Percentiles rank a stretch among this genome's conserved stretches.
Conservation (phyloP, 108 stramenopile species). For the Chaetoceros tenuissimus region DNA sequence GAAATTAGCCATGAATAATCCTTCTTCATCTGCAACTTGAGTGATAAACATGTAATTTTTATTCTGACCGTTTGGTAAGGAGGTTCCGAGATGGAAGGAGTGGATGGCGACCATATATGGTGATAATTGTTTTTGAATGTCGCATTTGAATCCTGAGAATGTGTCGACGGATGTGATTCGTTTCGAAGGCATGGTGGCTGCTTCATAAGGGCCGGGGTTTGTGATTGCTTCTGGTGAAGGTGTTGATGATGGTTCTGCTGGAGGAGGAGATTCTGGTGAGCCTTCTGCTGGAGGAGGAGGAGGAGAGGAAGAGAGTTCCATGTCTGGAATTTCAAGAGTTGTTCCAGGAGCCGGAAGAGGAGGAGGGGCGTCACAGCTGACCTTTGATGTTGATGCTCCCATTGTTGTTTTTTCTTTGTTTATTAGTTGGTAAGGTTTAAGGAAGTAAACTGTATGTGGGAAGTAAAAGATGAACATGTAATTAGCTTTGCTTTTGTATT, state of each 20-base stretch:
- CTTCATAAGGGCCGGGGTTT: conserved; percentile 77
- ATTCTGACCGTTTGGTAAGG: conserved; percentile 68
- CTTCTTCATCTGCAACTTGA: conserved; percentile 72
- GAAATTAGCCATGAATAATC: conserved; percentile 47
- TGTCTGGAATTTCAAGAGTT: conserved; percentile 23
- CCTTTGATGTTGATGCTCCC: conserved; percentile 8
- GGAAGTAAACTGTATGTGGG: background rate
- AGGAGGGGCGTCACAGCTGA: background rate
- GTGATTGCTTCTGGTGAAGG: conserved; percentile 21
- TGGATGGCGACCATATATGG: conserved; percentile 79
- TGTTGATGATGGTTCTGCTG: conserved; percentile 33
- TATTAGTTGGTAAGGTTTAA: background rate
- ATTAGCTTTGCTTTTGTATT: too few relatives aligned
- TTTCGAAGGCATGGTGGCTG: conserved; percentile 52
- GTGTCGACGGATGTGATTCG: conserved; percentile 67
- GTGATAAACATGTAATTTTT: conserved; percentile 61
- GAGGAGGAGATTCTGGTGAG: conserved; percentile 12
- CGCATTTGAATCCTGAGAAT: conserved; percentile 67
- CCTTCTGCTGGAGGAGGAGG: conserved; percentile 17
- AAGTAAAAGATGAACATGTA: too few relatives aligned
- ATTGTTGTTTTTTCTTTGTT: too few relatives aligned
- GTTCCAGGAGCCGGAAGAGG: conserved; percentile 7
- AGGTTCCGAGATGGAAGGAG: conserved; percentile 67
- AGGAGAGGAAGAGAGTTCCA: conserved; percentile 1
- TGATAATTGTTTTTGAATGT: conserved; percentile 77